These are phyloP conservation scores for Diutina rugosa DNA, from an alignment of 1,139 yeast genomes.

Conservation along the genomic window DNA sequence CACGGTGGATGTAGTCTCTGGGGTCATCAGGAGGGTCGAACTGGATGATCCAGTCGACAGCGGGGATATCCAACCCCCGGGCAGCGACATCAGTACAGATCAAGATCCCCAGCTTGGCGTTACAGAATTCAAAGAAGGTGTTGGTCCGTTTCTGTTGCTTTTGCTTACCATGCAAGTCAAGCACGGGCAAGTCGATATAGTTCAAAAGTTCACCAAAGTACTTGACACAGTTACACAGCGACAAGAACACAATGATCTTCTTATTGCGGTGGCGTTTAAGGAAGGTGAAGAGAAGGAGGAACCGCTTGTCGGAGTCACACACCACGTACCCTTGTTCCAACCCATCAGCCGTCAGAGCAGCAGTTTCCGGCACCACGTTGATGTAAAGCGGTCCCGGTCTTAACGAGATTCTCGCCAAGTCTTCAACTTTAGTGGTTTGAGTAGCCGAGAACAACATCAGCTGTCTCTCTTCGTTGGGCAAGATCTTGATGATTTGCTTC, in stretches of 20 bases:
- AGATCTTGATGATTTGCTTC: slow-evolving; percentile 88
- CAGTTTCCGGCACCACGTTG: slow-evolving; percentile 79
- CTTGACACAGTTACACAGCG: slow-evolving; percentile 94
- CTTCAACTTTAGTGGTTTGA: slow-evolving; percentile 97
- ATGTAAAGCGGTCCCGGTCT: slow-evolving; percentile 93
- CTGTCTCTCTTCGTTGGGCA: slow-evolving; percentile 92
- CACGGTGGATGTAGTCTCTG: slow-evolving; percentile 94
- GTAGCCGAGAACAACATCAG: slow-evolving; percentile 97
- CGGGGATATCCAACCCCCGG: slow-evolving; percentile 93
- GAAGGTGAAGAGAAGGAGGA: slow-evolving; percentile 79
- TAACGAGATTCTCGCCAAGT: slow-evolving; percentile 89
- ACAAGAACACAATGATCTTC: slow-evolving; percentile 84
- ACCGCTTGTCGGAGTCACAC: slow-evolving; percentile 92
- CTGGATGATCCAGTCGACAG: slow-evolving; percentile 96
- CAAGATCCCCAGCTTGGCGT: slow-evolving; percentile 86
- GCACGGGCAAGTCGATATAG: slow-evolving; percentile 90
- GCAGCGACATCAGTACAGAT: slow-evolving; percentile 98
- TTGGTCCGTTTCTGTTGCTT: slow-evolving; percentile 97
- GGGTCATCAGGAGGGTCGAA: slow-evolving; percentile 99
- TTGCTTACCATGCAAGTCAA: slow-evolving; percentile 94
- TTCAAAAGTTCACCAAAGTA: slow-evolving; percentile 89
- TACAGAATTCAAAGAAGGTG: slow-evolving; percentile 94
- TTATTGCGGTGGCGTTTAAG: slow-evolving; percentile 83
- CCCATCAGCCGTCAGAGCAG: slow-evolving; percentile 87
- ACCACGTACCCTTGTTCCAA: slow-evolving; percentile 97